Evolutionary conservation across 1,284 basidiomycete species (phyloP).

Genomic region (Hymenochaete sp.): DNA sequence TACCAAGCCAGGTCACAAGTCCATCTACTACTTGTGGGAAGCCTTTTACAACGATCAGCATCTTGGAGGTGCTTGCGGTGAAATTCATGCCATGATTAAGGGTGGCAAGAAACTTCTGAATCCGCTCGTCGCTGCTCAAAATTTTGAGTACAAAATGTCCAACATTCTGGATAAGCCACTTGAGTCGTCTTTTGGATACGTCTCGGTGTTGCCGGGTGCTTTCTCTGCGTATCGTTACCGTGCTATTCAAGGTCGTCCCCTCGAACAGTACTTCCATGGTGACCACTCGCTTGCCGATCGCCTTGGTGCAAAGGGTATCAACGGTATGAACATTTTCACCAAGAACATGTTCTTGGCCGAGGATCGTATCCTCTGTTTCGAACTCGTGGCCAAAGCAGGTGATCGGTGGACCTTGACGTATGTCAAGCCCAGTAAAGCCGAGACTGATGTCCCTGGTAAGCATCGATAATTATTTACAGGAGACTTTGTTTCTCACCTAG

Average conservation of each 20-base stretch:
- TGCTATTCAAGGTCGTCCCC: slow-evolving; percentile 85
- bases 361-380: slow-evolving; percentile 95
- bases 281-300: slow-evolving; percentile 92
- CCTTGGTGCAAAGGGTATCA: slow-evolving; percentile 87
- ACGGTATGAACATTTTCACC: slow-evolving; percentile 97
- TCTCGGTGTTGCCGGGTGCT: slow-evolving; percentile 91
- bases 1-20: slow-evolving; percentile 94
- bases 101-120: slow-evolving; percentile 89
- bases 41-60: slow-evolving; percentile 74
- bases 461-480: background rate
- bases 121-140: slow-evolving; percentile 90
- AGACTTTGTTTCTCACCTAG: background rate
- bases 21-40: slow-evolving; percentile 97
- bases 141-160: slow-evolving; percentile 99
- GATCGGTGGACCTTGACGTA: slow-evolving; percentile 89
- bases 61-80: slow-evolving; percentile 79
- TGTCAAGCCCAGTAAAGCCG: slow-evolving; percentile 92
- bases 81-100: slow-evolving; percentile 93
- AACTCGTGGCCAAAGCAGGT: slow-evolving; percentile 84
- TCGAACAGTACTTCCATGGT: slow-evolving; percentile 98
- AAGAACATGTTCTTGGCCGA: slow-evolving; percentile 95
- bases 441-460: slow-evolving; percentile 75
- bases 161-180: slow-evolving; percentile 92
- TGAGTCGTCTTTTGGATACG: slow-evolving; percentile 93
- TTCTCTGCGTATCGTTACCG: slow-evolving; percentile 92